Evolutionary conservation across 208 protist species (phyloP), one percentile per base, ranked within the genome.

Genomic region (Porcisia hertigi): DNA sequence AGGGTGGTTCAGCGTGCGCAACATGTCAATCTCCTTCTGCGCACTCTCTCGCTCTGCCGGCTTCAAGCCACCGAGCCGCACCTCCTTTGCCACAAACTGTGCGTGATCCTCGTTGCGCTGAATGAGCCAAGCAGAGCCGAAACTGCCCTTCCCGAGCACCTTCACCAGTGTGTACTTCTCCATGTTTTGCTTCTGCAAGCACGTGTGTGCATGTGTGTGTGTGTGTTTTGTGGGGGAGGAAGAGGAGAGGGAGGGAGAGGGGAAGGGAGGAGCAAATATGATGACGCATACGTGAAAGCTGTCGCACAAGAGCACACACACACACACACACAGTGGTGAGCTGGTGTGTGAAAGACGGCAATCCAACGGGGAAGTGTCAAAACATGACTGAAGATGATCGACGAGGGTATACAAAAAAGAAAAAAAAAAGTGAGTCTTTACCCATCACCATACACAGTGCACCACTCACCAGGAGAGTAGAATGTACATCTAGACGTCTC

Each of bases 11-110:
- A 96, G 82, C 43, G 83, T 88, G 3, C 89, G 84, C 57, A 98
- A 85, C 66, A 98, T 94, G 30, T 90, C 85, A 59, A 98, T 97
- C 79, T 98, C 96, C 55, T 90, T 86, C 77, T 97, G 91, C 23
- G 95, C 91, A 62, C 85, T 94, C 11, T 96, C 90, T 3, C 89
- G 82, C 78, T 98, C 93, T 18, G 84, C 81, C 25, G 88, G 87
- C 69, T 94, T 93, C 80, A 98, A 87, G 1, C 87, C 85, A 53
- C 81, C 86, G 5, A 96, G 78, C 0, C 92, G 80, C 43, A 98
- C 88, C 71, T 97, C 92, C 81, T 98, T 98, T 0, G 93, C 93
- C 9, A 98, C 93, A 59, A 97, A 96, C 49, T 96, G 85, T n/a
- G 58, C 85, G 43, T 83, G 75, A 76, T 98, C 92, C n/a, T 81